Evolutionary conservation across 2,329 filamentous ascomycete genomes (phyloP), one percentile per base, ranked within the genome.

Genomic region (Epichloe bromicola): DNA sequence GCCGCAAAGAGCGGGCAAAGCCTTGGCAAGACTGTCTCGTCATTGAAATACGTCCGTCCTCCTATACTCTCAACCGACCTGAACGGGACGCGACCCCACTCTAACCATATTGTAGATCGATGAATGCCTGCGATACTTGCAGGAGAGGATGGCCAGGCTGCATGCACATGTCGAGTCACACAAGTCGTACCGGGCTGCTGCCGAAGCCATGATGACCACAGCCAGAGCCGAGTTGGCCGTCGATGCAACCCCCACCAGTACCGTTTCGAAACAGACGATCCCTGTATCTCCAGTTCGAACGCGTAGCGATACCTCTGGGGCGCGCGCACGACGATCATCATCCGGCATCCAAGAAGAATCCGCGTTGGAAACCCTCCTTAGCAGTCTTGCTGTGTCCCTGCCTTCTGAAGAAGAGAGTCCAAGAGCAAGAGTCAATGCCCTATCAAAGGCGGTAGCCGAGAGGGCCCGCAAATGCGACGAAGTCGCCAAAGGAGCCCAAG

Each of bases 81-180:
- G 8, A 10, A 7, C 12, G 4, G 12, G 39, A 17, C 17, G 19
- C 17, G 19, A 17, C 45, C 2, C 36, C 12, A 19, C 3, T 0
- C 33, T 64, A 68, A 41, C 67, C 55, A 3, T 0, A 15, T 0
- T 5, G 0, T 44, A 80, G 76, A 71, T 79, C 19, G 65, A 73
- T 37, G 67, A 74, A 19, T 80, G 76, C 53, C 65, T 81, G 1
- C 66, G 71, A 49, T 73, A 76, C 53, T 64, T 81, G 0, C 63
- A 76, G 2, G 70, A 72, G 36, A 71, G 73, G n/a, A 67, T 72
- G 5, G 61, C 65, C 11, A 63, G 67, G 1, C 64, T 78, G 3
- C 62, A 67, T 2, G 57, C 64, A 3, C 69, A 71, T 26, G 61
- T 74, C 2, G 67, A 73, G 46, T 67, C 68, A 3, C 66, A 71